A percentile compares a stretch with the other conserved stretches of the same genome.
Conservation (phyloP, 2,329 filamentous ascomycete genomes). For the Diaporthe sp. region DNA sequence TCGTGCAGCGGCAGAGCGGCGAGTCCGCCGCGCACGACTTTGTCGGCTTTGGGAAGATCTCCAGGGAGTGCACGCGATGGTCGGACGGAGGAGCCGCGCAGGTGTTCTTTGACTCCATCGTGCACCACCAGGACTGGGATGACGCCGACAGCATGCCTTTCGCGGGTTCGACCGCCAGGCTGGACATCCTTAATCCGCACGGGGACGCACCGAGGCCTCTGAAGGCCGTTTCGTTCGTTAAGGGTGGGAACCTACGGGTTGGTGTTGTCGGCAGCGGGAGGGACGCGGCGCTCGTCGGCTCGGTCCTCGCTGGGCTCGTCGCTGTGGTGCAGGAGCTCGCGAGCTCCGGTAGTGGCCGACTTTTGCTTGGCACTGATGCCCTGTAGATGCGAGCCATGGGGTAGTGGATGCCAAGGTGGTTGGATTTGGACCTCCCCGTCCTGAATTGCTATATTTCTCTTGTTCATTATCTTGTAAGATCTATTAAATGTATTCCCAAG, state of each 20-base stretch:
- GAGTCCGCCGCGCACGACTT: constrained; percentile 46
- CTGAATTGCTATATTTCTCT: background rate
- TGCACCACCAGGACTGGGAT: constrained; percentile 51
- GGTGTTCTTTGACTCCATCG: constrained; percentile 45
- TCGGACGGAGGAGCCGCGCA: constrained; percentile 33
- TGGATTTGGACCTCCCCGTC: background rate
- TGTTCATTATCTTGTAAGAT: background rate
- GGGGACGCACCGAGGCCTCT: constrained; percentile 52
- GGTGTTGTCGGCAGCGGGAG: constrained; percentile 56
- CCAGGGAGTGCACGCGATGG: constrained; percentile 48
- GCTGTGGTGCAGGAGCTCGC: constrained; percentile 35
- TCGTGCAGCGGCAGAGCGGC: constrained; percentile 46
- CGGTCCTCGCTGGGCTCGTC: constrained; percentile 45
- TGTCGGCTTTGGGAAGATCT: constrained; percentile 48
- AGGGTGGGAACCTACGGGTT: constrained; percentile 50
- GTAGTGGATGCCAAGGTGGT: background rate
- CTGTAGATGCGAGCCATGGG: background rate
- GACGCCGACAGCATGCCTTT: constrained; percentile 56
- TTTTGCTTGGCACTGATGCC: background rate
- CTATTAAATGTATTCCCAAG: background rate
- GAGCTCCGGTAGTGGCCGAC: background rate
- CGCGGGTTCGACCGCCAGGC: constrained; percentile 42
- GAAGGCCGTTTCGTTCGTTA: constrained; percentile 57
- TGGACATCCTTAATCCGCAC: constrained; percentile 48
- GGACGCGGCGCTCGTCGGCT: constrained; percentile 48